phyloP scores from a whole-genome alignment of 495 filamentous ascomycete species.

The Penicillium macrosclerotiorum region DNA sequence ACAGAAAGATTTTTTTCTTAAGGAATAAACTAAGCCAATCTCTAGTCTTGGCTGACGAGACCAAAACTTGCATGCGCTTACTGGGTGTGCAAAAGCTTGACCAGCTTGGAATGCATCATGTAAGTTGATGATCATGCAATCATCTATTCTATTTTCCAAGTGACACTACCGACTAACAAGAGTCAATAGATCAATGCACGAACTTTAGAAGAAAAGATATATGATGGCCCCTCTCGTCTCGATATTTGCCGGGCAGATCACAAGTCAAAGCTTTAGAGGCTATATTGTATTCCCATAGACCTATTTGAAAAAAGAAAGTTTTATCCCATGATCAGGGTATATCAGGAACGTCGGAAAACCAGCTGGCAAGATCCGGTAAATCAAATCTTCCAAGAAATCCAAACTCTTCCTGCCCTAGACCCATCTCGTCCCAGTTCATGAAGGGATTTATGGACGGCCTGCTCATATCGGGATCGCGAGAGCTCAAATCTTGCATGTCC shows the following conservation, averaged over 20 bases:
- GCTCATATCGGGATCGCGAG: conserved; percentile 3
- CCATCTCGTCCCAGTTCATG: conserved; percentile 24
- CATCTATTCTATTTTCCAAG: not conserved
- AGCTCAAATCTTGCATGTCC: not conserved
- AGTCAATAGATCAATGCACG: conserved; percentile 66
- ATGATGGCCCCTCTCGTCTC: conserved; percentile 62
- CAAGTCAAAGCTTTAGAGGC: conserved; percentile 10
- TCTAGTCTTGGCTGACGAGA: conserved; percentile 76
- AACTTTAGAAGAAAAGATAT: conserved; percentile 71
- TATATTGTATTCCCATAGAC: no score
- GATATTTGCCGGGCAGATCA: conserved; percentile 26
- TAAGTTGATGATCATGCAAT: conserved; percentile 40
- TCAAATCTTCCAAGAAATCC: conserved; percentile 31
- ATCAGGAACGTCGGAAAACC: conserved; percentile 31
- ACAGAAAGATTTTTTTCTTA: not conserved
- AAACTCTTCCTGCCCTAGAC: conserved; percentile 24
- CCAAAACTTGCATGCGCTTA: conserved; percentile 80
- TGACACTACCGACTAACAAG: not conserved
- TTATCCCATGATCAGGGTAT: conserved; percentile 1
- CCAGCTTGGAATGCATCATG: conserved; percentile 68
- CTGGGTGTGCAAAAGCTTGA: conserved; percentile 70
- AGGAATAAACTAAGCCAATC: conserved; percentile 15
- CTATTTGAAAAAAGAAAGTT: not conserved
- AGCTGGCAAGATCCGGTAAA: conserved; percentile 39
- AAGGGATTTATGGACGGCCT: conserved; percentile 14